These are phyloP conservation scores for Trichophyton benhamiae DNA, from an alignment of 2,329 filamentous ascomycete genomes.

Conservation along the genomic window DNA sequence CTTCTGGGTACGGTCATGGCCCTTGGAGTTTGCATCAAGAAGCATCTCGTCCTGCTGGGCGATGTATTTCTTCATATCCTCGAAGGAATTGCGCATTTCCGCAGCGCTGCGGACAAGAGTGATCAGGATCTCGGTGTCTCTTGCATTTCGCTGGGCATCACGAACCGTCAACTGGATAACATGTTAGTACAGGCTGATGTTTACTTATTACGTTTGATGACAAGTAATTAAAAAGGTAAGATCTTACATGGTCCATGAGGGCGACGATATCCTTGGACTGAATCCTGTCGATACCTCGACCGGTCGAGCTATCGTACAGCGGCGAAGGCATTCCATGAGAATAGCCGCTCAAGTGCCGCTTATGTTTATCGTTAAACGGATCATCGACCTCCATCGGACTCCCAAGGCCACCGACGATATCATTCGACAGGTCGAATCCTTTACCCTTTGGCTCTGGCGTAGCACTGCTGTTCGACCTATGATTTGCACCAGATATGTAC, in stretches of 20 bases:
- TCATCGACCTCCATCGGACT: slow-evolving; percentile 45
- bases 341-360: slow-evolving; percentile 69
- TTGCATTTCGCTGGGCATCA: slow-evolving; percentile 87
- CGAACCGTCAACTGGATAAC: slow-evolving; percentile 65
- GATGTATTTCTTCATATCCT: slow-evolving; percentile 87
- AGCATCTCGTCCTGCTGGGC: slow-evolving; percentile 81
- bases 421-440: slow-evolving; percentile 42
- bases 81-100: slow-evolving; percentile 93
- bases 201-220: too few species aligned
- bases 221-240: background rate
- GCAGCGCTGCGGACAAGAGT: slow-evolving; percentile 86
- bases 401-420: slow-evolving; percentile 15
- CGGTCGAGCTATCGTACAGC: slow-evolving; percentile 79
- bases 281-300: slow-evolving; percentile 77
- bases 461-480: slow-evolving; percentile 38
- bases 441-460: slow-evolving; percentile 37
- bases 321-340: slow-evolving; percentile 85
- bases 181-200: slow-evolving; percentile 22
- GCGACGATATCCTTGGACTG: slow-evolving; percentile 94
- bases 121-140: slow-evolving; percentile 91
- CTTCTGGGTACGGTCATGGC: slow-evolving; percentile 75
- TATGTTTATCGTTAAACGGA: slow-evolving; percentile 49
- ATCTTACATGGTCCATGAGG: slow-evolving; percentile 81
- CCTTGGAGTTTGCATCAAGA: slow-evolving; percentile 73
- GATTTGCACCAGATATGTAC: slow-evolving; percentile 68